Conservation (phyloP, 2,329 filamentous ascomycete species). For the Zelopaecilomyces penicillatus region DNA sequence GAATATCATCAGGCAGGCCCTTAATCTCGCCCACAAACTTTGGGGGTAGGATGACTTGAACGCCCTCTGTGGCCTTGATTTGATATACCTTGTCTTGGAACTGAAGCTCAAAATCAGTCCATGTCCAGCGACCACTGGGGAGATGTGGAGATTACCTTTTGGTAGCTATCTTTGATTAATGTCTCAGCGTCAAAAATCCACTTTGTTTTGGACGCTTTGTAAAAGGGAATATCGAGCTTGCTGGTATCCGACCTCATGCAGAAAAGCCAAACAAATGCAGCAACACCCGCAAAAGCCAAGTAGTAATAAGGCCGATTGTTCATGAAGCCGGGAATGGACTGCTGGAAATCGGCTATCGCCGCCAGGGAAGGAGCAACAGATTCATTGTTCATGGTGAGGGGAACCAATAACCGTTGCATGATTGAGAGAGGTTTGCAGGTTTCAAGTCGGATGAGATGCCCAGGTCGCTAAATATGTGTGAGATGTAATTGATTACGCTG, state of each 20-base stretch:
- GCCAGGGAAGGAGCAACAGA: too few species aligned
- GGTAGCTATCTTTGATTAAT: constrained; percentile 40
- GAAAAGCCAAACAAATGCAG: too few species aligned
- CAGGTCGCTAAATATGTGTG: too few species aligned
- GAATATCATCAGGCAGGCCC: constrained; percentile 37
- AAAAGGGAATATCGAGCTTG: constrained; percentile 34
- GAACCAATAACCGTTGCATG: too few species aligned
- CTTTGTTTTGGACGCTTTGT: constrained; percentile 38
- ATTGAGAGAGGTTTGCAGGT: too few species aligned
- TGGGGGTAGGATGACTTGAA: constrained; percentile 39
- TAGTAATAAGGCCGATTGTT: too few species aligned
- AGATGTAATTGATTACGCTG: too few species aligned
- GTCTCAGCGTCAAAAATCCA: constrained; percentile 44
- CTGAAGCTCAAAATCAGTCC: constrained; percentile 20
- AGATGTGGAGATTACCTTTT: constrained; percentile 26
- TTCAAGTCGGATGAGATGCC: too few species aligned
- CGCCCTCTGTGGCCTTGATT: constrained; percentile 42
- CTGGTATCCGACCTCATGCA: constrained; percentile 3
- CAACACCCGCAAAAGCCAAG: too few species aligned
- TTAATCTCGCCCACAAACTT: constrained; percentile 38
- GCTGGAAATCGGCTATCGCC: too few species aligned
- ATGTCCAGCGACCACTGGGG: not conserved
- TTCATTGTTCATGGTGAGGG: too few species aligned
- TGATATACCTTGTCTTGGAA: constrained; percentile 42
- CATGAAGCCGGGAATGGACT: too few species aligned